These are phyloP conservation scores for Ceratocystis papillata DNA, from an alignment of 2,329 filamentous ascomycete species.

Conservation along the genomic window DNA sequence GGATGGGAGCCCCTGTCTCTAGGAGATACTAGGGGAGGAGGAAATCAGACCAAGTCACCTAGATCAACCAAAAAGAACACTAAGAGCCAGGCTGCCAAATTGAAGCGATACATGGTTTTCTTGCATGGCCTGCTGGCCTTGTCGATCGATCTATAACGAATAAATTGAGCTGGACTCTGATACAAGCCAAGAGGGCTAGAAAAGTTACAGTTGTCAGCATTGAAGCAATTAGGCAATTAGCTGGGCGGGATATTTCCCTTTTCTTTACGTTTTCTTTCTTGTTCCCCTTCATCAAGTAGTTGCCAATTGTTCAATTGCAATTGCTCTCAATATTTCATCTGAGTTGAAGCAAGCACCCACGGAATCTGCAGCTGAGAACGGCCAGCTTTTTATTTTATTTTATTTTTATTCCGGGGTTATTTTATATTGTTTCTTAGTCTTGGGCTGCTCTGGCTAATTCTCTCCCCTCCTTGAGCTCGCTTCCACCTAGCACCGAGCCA, in stretches of 20 bases:
- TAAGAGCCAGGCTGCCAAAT: slow-evolving; percentile 8
- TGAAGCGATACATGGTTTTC: slow-evolving; percentile 3
- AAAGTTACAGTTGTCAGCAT: not conserved
- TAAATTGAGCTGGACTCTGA: not conserved
- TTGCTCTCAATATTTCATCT: not conserved
- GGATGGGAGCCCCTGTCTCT: not conserved
- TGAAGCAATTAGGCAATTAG: not conserved
- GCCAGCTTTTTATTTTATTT: not conserved
- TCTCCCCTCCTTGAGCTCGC: not conserved
- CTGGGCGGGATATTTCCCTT: not conserved
- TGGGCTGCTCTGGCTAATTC: not conserved
- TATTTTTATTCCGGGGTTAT: not conserved
- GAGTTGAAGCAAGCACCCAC: not conserved
- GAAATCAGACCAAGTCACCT: slow-evolving; percentile 7
- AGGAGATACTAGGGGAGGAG: not conserved
- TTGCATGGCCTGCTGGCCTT: not conserved
- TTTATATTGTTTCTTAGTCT: not conserved
- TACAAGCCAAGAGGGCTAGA: not conserved
- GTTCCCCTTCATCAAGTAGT: not conserved
- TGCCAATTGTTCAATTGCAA: not conserved
- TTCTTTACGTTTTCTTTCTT: not conserved
- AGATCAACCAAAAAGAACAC: not conserved
- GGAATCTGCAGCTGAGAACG: not conserved
- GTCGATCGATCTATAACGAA: not conserved
- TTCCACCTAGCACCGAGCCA: not conserved